Base-by-base conservation (phyloP, 1,139 yeast genomes). In the Hyphopichia fennica region DNA sequence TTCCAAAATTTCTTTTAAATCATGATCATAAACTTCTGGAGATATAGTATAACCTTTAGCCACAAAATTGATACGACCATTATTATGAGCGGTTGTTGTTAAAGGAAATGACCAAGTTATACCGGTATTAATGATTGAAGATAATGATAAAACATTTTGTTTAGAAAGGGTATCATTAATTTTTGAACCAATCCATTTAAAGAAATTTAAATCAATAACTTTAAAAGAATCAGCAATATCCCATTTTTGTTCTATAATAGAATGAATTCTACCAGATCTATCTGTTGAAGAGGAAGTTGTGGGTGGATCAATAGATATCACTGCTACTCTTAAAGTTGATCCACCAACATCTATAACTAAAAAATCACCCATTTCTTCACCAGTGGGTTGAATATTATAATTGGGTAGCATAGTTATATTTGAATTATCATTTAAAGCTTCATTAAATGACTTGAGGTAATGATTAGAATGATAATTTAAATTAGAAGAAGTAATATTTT, bases 21-120 rank as follows among this genome's bases (percentile, higher is more conserved):
- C 79, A 44, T 60, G 50, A 39, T 67, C 64, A 43, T 60, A 56
- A 23, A 72, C 60, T 27, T 74, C 79, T 4, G 64, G 63, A 3
- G 67, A 53, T 30, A 79, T 57, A 15, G 64, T 56, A 57, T 72
- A 80, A 3, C 84, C 84, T 56, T 80, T 80, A 32, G 79, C 72
- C 38, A 77, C 78, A 44, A 65, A 66, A 25, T 64, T 62, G 32
- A 80, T 66, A 30, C 58, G 63, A 1, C 81, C 84, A 28, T 67
- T 64, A 53, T 75, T 73, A 45, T 71, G 69, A 14, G 60, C 49
- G 1, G 69, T 65, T 46, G 78, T 77, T 14, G 63, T 60, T 39
- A 80, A 62, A 0, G 85, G 83, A 54, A 80, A 80, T 4, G 82
- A 75, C 84, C 84, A 79, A n/a, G 81, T 71, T 36, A 79, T 61